Base-by-base conservation (phyloP, 139 green algal genomes). In the Tetradesmus lagerheimii region DNA sequence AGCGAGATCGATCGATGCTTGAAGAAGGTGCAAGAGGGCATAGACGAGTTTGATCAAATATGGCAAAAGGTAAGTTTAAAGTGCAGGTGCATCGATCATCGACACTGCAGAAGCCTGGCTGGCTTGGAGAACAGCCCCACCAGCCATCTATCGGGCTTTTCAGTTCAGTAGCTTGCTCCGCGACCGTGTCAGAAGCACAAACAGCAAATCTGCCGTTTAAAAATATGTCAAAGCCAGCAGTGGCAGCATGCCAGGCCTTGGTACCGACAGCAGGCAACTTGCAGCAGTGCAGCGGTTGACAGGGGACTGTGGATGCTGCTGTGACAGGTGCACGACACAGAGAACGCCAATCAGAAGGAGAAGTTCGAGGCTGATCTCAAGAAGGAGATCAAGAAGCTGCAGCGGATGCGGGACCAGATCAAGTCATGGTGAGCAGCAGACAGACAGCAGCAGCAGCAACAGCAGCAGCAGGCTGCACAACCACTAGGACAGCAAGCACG, bases 361-460 rank as follows among this genome's bases (percentile, higher is more conserved):
- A 99, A 99, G 94, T 96, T 98, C 66, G 98, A 99, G 88, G 96
- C 94, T 23, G 98, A 99, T 76, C 90, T 99, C 34, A 99, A 99
- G 94, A 99, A 99, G 87, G 98, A 99, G 92, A 99, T 99, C 34
- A 99, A 99, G 93, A 99, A 99, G 94, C 96, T 99, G 41, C 98
- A 99, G 94, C 93, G 97, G n/a, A 96, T 98, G 86, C 92, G 98
- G 14, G 98, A 99, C 92, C 96, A 99, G 90, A 99, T 99, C 81
- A 99, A 99, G 89, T 96, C 95, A 96, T 99, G 98, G 98, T 98
- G 87, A 31, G 92, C 37, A 80, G 34, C 15, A 43, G 43, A 66
- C 29, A 14, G 1, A 38, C 67, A 78, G 80, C 45, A 57, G 80
- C 80, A 37, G 80, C 29, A 86, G 15, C 80, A 67, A 3, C 41